Evolutionary conservation across 1,139 yeast genomes (phyloP).

Genomic region (Diutina ranongensis): DNA sequence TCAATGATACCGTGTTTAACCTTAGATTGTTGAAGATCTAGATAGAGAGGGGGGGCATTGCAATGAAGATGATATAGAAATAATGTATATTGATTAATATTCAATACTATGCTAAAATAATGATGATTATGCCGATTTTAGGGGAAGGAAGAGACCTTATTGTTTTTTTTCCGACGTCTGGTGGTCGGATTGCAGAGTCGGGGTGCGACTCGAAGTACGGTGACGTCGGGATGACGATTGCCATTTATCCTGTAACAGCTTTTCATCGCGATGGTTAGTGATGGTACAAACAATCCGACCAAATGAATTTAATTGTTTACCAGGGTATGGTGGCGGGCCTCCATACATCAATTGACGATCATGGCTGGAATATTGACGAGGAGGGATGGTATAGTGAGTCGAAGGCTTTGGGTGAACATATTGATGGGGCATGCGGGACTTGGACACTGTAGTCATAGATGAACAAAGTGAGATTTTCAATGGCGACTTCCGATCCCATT

Average conservation of each 20-base stretch:
- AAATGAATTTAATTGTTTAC: neutral
- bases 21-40: conserved; percentile 66
- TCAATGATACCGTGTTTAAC: conserved; percentile 74
- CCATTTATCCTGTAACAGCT: neutral
- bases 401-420: neutral
- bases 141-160: too few species aligned
- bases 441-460: neutral
- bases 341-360: neutral
- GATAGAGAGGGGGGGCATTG: too few species aligned
- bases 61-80: too few species aligned
- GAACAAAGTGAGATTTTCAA: too few species aligned
- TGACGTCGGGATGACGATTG: neutral
- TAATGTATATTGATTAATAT: too few species aligned
- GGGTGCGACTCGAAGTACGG: too few species aligned
- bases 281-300: neutral
- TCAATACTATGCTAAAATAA: too few species aligned
- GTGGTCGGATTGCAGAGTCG: too few species aligned
- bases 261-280: too few species aligned
- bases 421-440: neutral
- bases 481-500: too few species aligned
- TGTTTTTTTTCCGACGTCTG: too few species aligned
- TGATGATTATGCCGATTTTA: too few species aligned
- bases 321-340: neutral
- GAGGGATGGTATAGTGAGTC: neutral
- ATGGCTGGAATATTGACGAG: neutral